Evolutionary conservation across 768 basidiomycete genomes (phyloP).

Genomic region (Boletus tylopilopsis): DNA sequence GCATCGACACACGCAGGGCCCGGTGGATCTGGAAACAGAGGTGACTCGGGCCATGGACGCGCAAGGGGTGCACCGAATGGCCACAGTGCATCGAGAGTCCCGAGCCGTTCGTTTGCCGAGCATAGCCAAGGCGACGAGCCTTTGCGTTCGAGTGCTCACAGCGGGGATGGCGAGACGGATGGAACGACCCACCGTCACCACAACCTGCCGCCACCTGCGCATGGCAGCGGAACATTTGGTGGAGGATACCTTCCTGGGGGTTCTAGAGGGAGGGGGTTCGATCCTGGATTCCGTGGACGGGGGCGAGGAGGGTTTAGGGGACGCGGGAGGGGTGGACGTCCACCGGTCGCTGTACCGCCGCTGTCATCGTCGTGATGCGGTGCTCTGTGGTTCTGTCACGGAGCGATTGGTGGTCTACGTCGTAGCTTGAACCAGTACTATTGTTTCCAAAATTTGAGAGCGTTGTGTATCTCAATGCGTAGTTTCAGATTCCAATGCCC

Average conservation of each 20-base stretch:
- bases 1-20: not conserved
- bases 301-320: conserved; percentile 32
- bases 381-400: no score
- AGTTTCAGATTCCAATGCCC: no score
- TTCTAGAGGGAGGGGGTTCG: conserved; percentile 33
- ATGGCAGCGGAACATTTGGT: conserved; percentile 27
- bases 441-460: no score
- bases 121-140: not conserved
- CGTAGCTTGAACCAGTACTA: no score
- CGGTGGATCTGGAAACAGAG: conserved; percentile 1
- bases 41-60: no score
- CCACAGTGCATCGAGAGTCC: not conserved
- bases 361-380: conserved; percentile 6
- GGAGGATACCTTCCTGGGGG: conserved; percentile 27
- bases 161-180: conserved; percentile 3
- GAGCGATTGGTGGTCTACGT: no score
- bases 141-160: not conserved
- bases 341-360: not conserved
- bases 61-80: conserved; percentile 11
- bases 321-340: conserved; percentile 27
- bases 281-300: conserved; percentile 24
- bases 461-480: no score
- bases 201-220: conserved; percentile 20
- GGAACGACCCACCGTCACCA: not conserved
- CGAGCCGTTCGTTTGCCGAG: not conserved